Conservation (phyloP, 2,329 filamentous ascomycete genomes). For the Aspergillus felis region DNA sequence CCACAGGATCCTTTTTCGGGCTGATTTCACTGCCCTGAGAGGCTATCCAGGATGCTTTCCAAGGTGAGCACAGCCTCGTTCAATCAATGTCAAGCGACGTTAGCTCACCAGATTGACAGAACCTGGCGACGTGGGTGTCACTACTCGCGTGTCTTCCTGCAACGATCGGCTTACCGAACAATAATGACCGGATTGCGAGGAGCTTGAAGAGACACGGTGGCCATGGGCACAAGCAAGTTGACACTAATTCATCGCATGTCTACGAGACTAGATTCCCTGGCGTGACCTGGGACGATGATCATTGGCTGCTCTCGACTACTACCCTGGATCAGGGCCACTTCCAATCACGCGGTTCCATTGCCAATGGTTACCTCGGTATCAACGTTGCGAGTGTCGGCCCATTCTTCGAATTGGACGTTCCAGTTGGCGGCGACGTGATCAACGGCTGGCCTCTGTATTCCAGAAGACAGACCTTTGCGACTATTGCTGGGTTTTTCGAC, state of each 20-base stretch:
- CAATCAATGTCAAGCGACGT: background rate
- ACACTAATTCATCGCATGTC: slow-evolving; percentile 20
- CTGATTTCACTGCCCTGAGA: background rate
- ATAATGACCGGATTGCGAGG: slow-evolving; percentile 16
- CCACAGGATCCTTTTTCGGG: background rate
- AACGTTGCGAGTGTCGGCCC: slow-evolving; percentile 61
- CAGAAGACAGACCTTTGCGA: slow-evolving; percentile 61
- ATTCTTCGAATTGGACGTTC: slow-evolving; percentile 57
- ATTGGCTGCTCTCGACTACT: slow-evolving; percentile 54
- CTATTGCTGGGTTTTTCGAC: slow-evolving; percentile 65
- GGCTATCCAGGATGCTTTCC: slow-evolving; percentile 10
- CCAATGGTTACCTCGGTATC: slow-evolving; percentile 64
- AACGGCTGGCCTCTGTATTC: slow-evolving; percentile 67
- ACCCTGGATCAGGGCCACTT: slow-evolving; percentile 55
- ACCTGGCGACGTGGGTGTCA: slow-evolving; percentile 3
- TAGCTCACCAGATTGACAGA: slow-evolving; percentile 1
- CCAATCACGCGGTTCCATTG: slow-evolving; percentile 57
- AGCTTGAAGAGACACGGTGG: slow-evolving; percentile 17
- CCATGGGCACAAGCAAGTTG: slow-evolving; percentile 1
- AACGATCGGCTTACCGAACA: background rate
- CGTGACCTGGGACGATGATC: slow-evolving; percentile 57
- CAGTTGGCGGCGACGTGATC: slow-evolving; percentile 50
- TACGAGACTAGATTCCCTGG: slow-evolving; percentile 50
- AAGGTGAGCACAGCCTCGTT: slow-evolving; percentile 4
- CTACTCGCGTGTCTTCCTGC: slow-evolving; percentile 7